Evolutionary conservation across 148 eudicot species (phyloP).

Genomic region (Camellia lanceoleosa): DNA sequence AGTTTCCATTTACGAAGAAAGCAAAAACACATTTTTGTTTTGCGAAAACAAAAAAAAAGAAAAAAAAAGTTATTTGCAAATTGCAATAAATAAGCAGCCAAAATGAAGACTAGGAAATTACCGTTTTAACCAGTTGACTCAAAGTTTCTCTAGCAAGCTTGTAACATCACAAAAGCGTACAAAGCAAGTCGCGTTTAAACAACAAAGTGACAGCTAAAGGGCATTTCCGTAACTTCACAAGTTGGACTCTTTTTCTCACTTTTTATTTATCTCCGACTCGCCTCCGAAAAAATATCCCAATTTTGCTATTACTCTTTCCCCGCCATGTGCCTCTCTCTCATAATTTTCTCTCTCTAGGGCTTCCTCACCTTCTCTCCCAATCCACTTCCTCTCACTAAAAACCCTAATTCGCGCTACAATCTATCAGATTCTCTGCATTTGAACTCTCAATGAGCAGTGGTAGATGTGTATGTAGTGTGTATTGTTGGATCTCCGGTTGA

Average conservation of each 20-base stretch:
- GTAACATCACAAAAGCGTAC: no score
- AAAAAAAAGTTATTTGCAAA: no score
- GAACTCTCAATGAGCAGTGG: not conserved
- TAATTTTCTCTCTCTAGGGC: conserved; percentile 26
- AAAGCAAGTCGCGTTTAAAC: no score
- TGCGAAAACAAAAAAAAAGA: no score
- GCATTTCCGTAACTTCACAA: not conserved
- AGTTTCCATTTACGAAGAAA: no score
- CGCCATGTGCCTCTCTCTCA: conserved; percentile 23
- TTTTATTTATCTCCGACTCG: no score
- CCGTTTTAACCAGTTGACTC: no score
- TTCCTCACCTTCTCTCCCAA: not conserved
- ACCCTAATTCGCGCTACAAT: not conserved
- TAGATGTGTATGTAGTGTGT: not conserved
- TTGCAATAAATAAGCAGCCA: no score
- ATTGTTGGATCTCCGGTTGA: not conserved
- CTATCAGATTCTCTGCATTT: not conserved
- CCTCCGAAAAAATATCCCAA: not conserved
- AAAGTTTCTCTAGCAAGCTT: no score
- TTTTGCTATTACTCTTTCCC: conserved; percentile 19
- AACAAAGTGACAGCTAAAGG: conserved; percentile 2
- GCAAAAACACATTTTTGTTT: no score
- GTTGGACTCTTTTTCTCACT: not conserved
- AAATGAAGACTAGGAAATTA: no score
- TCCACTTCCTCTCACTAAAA: not conserved